Evolutionary conservation across 1,139 yeast species (phyloP), one percentile per base, ranked within the genome.

Genomic region (Candida buenavistaensis): DNA sequence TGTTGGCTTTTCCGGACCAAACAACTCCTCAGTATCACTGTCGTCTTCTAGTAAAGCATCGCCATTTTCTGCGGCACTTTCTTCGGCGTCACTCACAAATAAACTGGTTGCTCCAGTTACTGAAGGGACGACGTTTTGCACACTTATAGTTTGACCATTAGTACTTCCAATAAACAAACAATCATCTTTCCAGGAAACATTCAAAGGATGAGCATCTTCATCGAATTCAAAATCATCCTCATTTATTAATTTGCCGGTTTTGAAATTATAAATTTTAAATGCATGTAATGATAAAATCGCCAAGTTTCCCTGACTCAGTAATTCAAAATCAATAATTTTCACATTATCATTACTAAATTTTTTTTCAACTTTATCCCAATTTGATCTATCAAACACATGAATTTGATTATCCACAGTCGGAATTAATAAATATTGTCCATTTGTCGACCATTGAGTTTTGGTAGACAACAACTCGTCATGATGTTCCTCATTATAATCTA

Each of bases 361-460:
- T 31, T 28, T 40, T 23, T 22, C 34, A 14, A 17, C 30, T 34
- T 30, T 41, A 36, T 25, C 25, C 64, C 68, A 64, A 35, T 59
- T 48, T 40, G 64, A 50, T 39, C 78, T 57, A 36, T 63, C 58
- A 38, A 54, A 68, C 0, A 64, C 61, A 22, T 57, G 55, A 22
- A 76, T 60, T 9, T 59, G 53, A 33, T 57, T 55, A 12, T 55
- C 47, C 2, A 42, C 26, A 3, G 53, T 41, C 4, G 67, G 57
- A 8, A 57, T 44, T 34, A 90, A 85, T 38, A 88, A 66, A 13
- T 61, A 57, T 35, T 75, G 74, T 9, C 95, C 95, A 36, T 73
- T 68, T 2, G 48, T 33, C 3, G 64, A 45, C 75, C 75, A 70
- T 33, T 48, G 50, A 6, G 68, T 46, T 25, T 47, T 55, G 12